Evolutionary conservation across 768 basidiomycete genomes (phyloP).

Genomic region (Amanita muscaria): DNA sequence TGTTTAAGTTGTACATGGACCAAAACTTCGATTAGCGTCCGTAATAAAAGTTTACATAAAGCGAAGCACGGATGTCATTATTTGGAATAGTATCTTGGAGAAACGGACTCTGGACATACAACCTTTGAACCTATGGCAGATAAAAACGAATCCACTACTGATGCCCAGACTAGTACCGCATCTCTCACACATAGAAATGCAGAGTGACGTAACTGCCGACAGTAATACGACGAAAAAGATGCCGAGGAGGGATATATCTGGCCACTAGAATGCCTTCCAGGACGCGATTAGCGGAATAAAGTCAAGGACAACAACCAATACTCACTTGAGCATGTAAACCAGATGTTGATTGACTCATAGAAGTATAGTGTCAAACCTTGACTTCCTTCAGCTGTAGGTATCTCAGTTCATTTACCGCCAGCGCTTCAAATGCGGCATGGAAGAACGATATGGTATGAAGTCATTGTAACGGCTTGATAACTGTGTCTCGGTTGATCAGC

Average conservation of each 20-base stretch:
- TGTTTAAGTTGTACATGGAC: no score
- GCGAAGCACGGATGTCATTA: no score
- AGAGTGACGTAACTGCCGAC: constrained; percentile 68
- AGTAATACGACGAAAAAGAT: constrained; percentile 80
- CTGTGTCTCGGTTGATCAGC: constrained; percentile 87
- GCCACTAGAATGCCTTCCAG: constrained; percentile 91
- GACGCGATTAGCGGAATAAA: background rate
- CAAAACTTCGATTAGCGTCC: no score
- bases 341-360: constrained; percentile 62
- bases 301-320: constrained; percentile 13
- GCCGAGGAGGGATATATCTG: constrained; percentile 77
- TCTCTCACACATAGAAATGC: constrained; percentile 87
- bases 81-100: no score
- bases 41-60: no score
- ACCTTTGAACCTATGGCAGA: no score
- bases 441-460: constrained; percentile 92
- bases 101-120: no score
- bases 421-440: constrained; percentile 96
- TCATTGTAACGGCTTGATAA: constrained; percentile 68
- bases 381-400: constrained; percentile 90
- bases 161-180: no score
- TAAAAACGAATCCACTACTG: no score
- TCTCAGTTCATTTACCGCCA: constrained; percentile 95
- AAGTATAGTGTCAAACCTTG: constrained; percentile 43
- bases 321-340: constrained; percentile 79